Percentiles rank a stretch among this genome's conserved stretches.
These are phyloP conservation scores for Metarhizium guizhouense DNA, from an alignment of 2,329 filamentous ascomycete genomes.

Conservation along the genomic window DNA sequence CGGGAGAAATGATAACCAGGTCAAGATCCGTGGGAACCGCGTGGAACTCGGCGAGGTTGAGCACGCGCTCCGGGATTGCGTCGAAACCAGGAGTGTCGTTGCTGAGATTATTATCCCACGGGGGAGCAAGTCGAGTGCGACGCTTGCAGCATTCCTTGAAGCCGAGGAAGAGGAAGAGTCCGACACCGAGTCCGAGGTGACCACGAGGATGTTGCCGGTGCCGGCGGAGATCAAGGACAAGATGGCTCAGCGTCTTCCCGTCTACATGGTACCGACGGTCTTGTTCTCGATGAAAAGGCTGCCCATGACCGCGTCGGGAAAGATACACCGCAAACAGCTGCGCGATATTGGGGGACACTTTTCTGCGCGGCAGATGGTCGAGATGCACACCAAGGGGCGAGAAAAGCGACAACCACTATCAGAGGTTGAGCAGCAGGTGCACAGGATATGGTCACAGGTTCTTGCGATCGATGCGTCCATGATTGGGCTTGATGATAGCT, in stretches of 20 bases:
- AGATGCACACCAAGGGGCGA: no score
- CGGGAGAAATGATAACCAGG: neutral
- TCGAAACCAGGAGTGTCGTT: neutral
- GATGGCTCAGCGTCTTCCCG: constrained; percentile 13
- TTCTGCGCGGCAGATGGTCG: neutral
- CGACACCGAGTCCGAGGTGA: no score
- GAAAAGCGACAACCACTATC: neutral
- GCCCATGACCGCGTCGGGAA: constrained; percentile 32
- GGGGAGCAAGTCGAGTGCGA: no score
- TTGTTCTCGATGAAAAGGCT: constrained; percentile 30
- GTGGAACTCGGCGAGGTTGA: constrained; percentile 6
- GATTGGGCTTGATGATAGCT: constrained; percentile 11
- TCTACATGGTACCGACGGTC: constrained; percentile 33
- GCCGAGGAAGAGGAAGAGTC: no score
- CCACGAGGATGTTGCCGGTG: no score
- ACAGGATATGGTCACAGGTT: constrained; percentile 19
- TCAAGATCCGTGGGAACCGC: constrained; percentile 3
- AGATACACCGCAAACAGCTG: constrained; percentile 34
- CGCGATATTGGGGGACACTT: constrained; percentile 21
- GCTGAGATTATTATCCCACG: neutral
- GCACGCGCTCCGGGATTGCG: neutral
- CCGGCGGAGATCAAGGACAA: no score
- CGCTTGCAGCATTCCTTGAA: no score
- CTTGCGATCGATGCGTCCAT: constrained; percentile 20
- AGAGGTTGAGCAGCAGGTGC: neutral